Percentiles rank a stretch among this genome's conserved stretches.
Evolutionary conservation across 73 alveolate species (phyloP).

Genomic region (Effrenium voratum): DNA sequence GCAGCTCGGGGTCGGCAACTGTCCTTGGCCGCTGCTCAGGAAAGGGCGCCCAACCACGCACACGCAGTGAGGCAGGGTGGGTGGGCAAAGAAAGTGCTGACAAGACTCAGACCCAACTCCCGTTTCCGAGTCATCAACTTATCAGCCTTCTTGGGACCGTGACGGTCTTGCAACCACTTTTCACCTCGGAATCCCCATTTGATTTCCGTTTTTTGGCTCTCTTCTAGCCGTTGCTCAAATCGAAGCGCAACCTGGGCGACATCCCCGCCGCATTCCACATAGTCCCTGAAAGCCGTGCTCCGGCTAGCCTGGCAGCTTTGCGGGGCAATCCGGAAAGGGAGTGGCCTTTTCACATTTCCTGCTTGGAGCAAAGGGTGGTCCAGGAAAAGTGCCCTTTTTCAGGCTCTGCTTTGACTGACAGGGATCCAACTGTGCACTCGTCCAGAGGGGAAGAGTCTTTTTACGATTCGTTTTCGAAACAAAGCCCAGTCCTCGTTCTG

Average conservation of each 20-base stretch:
- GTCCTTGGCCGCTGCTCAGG: not conserved
- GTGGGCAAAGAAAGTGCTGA: not conserved
- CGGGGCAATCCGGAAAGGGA: not conserved
- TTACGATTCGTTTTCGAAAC: not conserved
- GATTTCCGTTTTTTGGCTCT: not conserved
- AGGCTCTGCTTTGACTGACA: not conserved
- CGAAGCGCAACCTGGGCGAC: not conserved
- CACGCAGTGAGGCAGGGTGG: not conserved
- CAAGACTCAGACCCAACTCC: not conserved
- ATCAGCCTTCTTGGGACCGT: not conserved
- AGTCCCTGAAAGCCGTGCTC: not conserved
- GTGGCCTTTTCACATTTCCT: not conserved
- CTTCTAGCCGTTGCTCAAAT: not conserved
- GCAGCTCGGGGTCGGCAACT: slow-evolving; percentile 1
- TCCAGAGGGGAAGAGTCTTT: not conserved
- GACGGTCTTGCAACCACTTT: slow-evolving; percentile 8
- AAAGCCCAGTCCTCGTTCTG: not conserved
- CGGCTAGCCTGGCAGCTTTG: not conserved
- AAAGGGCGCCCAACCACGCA: not conserved
- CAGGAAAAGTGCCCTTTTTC: not conserved
- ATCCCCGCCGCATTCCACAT: not conserved
- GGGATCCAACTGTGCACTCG: not conserved
- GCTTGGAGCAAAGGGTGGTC: not conserved
- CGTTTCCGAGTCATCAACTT: not conserved
- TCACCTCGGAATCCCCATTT: not conserved